Evolutionary conservation across 108 stramenopile genomes (phyloP), one percentile per base, ranked within the genome.

Genomic region (Fragilariopsis cylindrus): DNA sequence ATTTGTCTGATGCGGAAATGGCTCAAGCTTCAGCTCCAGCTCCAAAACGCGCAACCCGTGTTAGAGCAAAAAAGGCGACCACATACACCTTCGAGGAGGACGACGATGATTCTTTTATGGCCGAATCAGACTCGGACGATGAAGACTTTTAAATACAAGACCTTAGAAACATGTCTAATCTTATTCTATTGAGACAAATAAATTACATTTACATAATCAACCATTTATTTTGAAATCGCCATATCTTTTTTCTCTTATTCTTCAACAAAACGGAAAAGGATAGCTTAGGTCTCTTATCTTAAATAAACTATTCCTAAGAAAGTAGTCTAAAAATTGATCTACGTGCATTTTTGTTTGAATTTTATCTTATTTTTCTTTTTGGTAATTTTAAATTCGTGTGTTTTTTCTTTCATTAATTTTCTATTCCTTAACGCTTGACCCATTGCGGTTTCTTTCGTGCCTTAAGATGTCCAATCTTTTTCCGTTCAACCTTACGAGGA

Each of bases 361-460:
- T 60, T 60, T 60, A 11, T 54, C 18, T 11, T 8, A 40, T 53
- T 54, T 9, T 16, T 4, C 2, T 21, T 7, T 55, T 15, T 8
- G 43, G 65, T 45, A 42, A 30, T 30, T 30, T 30, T 30, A 30
- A 30, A 30, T 30, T 30, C 30, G 30, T 30, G 30, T 30, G 30
- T 30, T 30, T 30, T 30, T 30, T 30, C 30, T 30, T 30, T 30
- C 30, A 44, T 54, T 46, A 45, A 1, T 4, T 40, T 12, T 11
- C 52, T 16, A 39, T 13, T 6, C 42, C 42, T 75, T 89, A 99
- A 69, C 99, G 94, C 82, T 97, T 96, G 56, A 97, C 97, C 99
- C 99, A 99, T 79, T 98, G 97, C 39, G 90, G 91, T 48, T 85
- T 81, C 89, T 98, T 99, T 62, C 99, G 85, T 4, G 99, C 98